Base-by-base conservation (phyloP, 2,329 filamentous ascomycete genomes). In the Monosporascus cannonballus region DNA sequence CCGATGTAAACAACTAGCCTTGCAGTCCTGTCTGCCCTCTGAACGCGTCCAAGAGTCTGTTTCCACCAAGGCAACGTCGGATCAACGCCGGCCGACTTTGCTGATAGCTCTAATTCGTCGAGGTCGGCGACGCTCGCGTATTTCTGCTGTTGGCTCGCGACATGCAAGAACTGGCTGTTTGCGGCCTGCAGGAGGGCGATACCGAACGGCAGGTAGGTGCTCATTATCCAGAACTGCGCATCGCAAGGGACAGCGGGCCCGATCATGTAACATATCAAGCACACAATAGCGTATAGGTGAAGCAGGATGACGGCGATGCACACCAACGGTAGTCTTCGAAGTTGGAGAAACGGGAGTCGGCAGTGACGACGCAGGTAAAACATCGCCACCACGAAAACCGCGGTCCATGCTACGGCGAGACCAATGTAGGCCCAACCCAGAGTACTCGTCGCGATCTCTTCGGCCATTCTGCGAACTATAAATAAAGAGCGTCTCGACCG, bases 141-240 rank as follows among this genome's bases (percentile, higher is more conserved):
- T 49, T 74, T 73, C 57, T 69, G 71, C 64, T 85, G 83, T 25
- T 76, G 72, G 56, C 75, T 75, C 49, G 81, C 81, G 51, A 84
- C 73, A 56, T 83, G 71, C 18, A 84, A 73, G 50, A 86, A 81
- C 51, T 81, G 80, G 60, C 73, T 77, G 63, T 85, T 85, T 54
- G 79, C 79, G 22, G 81, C 83, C 61, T 87, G 83, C 62, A 86
- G 86, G 5, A 87, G 69, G 7, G 81, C 83, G 51, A 87, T 81
- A 24, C 84, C 84, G 47, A 83, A 77, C 11, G 84, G 84, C 3
- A 87, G 71, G 64, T 81, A 84, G 51, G 83, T 73, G 56, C 79
- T 78, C 84, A 87, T 87, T 66, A 85, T 76, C 81, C 83, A 87
- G 64, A 76, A 87, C 66, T 85, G 80, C 17, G 73, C 72, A 20